Base-by-base conservation (phyloP, 2,329 filamentous ascomycete genomes). In the Nothopassalora personata region DNA sequence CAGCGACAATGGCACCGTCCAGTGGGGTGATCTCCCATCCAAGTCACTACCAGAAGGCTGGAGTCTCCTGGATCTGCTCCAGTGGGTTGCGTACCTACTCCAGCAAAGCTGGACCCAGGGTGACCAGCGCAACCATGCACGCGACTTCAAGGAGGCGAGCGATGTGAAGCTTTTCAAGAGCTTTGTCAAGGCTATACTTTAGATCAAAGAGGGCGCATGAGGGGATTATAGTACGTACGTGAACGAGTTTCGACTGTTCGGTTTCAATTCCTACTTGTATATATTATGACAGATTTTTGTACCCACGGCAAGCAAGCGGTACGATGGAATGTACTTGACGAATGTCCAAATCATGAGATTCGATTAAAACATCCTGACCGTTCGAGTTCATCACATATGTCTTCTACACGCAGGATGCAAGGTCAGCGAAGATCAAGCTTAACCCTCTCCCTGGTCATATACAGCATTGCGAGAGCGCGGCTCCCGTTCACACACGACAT, bases 21-120 rank as follows among this genome's bases (percentile, higher is more conserved):
- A 18, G 4, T 59, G 56, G 53, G 56, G 59, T 48, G 43, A 49
- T 23, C 53, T 56, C 30, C 64, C 63, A 45, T 52, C 60, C 39
- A 69, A 71, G 58, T 34, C 62, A 30, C 63, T 70, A 6, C 68
- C 68, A 9, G 63, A 60, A 27, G 68, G 67, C 53, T 67, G 62
- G 57, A 68, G 67, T 1, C 53, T 70, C 18, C 58, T 60, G 31
- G 68, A 70, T 48, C 56, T 71, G 56, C 60, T 68, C 45, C 56
- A 64, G 48, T 70, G 67, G 68, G 63, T 69, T 18, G 58, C 64
- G 36, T 69, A 67, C 61, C 53, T 70, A 31, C 53, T 69, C 48
- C 58, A 62, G 54, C 51, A 68, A 60, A 51, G 57, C 34, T 64
- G 58, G 59, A 56, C 54, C 33, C 59, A 64, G 52, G 50, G 59